Evolutionary conservation across 2,329 filamentous ascomycete species (phyloP), one percentile per base, ranked within the genome.

Genomic region (Aspergillus fijiensis): DNA sequence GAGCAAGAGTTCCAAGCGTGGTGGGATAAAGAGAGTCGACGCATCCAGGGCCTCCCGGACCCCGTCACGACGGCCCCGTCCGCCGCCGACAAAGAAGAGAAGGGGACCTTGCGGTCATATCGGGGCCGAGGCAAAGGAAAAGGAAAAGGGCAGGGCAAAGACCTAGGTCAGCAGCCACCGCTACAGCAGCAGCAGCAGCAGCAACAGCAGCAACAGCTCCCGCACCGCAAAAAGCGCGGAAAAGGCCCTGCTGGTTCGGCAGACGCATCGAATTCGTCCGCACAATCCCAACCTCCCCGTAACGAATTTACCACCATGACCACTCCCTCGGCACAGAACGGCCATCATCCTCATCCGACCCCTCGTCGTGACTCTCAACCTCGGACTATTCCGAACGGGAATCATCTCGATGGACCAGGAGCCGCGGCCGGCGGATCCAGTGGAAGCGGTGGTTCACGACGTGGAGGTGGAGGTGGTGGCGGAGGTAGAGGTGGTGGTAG

Each of bases 1-100:
- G 95, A 99, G 76, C 95, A 99, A 72, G 92, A 92, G 55, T 99
- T 99, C 73, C 91, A 97, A 72, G 88, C 96, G 73, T 77, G 75
- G 75, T 76, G 74, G 74, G 74, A 77, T 25, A 70, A 76, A 58
- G 74, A 76, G 55, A 76, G 74, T 56, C 73, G 72, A 60, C 70
- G 75, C 31, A 66, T 76, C 7, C 74, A 75, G 63, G 70, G 72
- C 2, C 61, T 76, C 19, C 59, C 70, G 5, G 71, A 75, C 5
- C 67, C 66, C 0, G 66, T 67, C 11, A 48, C 64, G 0, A 55
- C 27, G 27, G 62, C 2, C 51, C 64, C 2, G 51, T 9, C 29
- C n/a, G 9, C 25, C 25, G 21, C n/a, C 19, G n/a, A 52, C 31
- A 52, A 48, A 61, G 27, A 59, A 68, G 29, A 57, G 50, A 49